Base-by-base conservation (phyloP, 805 yeast genomes). In the Metschnikowia colocasiae region DNA sequence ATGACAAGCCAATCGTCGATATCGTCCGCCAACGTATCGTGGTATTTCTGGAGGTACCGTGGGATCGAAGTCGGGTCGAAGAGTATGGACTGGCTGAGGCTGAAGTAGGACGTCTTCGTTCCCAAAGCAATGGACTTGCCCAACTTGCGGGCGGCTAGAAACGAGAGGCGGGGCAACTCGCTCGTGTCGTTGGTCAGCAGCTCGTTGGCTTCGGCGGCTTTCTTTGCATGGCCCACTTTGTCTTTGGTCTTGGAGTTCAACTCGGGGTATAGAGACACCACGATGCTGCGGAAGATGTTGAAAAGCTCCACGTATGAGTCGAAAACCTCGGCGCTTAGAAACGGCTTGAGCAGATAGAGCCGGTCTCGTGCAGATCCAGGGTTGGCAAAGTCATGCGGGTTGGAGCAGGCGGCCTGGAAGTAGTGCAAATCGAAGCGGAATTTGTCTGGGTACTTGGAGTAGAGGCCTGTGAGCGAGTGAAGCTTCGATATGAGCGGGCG, bases 401-500 rank as follows among this genome's bases (percentile, higher is more conserved):
- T 23, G 30, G 40, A 15, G 40, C 20, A 9, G 27, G 23, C 18
- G 25, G 35, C 7, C 25, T 41, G 19, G 36, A 46, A 47, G 13
- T 22, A 22, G 9, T 45, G 45, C 8, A 26, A 27, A 26, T 52
- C 54, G 16, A 54, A 51, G 13, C 12, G 44, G 19, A 54, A 47
- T 16, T 48, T 46, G 4, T 52, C 46, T 3, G 74, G 71, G 43
- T 60, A 57, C 48, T 67, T 65, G 7, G 49, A 41, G 34, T 53
- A 54, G 16, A 59, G 42, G 38, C 66, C 68, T 22, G 66, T 64
- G 33, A 71, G 59, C 3, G 59, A 50, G 49, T 69, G 74, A 35
- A 69, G 59, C 48, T 68, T 68, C 25, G 73, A 55, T 4, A 68
- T 49, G 16, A 71, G 56, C 19, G 76, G 76, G 13, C 76, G 60